These are phyloP conservation scores for Myriosclerotinia scirpicola DNA, from an alignment of 2,329 filamentous ascomycete genomes.

Conservation along the genomic window DNA sequence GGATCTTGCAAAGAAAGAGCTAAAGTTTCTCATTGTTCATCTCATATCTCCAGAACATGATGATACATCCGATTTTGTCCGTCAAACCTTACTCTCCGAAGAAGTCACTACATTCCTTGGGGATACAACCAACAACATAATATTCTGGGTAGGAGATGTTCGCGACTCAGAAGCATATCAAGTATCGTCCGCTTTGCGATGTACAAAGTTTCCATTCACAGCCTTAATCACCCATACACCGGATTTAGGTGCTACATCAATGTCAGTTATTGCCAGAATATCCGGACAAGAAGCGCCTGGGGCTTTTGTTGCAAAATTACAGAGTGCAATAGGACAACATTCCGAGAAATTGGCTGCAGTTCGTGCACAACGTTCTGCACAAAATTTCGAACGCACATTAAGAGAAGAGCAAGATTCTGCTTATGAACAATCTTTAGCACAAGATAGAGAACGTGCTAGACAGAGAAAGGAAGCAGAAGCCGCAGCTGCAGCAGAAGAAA, in stretches of 20 bases:
- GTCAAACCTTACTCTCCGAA: constrained; percentile 74
- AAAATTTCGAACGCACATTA: constrained; percentile 76
- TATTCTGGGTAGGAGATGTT: constrained; percentile 92
- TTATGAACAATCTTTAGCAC: constrained; percentile 87
- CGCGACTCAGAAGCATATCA: constrained; percentile 94
- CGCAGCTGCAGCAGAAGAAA: constrained; percentile 66
- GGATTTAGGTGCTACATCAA: constrained; percentile 76
- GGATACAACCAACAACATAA: constrained; percentile 72
- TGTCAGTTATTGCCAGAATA: constrained; percentile 84
- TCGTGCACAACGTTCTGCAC: constrained; percentile 73
- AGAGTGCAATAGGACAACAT: constrained; percentile 71
- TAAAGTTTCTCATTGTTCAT: constrained; percentile 88
- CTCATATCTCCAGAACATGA: constrained; percentile 93
- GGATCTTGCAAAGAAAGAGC: constrained; percentile 83
- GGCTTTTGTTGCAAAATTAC: constrained; percentile 75
- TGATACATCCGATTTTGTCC: constrained; percentile 78
- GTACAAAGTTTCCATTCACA: constrained; percentile 90
- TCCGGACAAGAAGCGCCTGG: constrained; percentile 68
- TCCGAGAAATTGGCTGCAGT: constrained; percentile 72
- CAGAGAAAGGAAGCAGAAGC: constrained; percentile 74
- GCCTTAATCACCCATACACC: constrained; percentile 86
- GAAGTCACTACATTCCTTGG: constrained; percentile 74
- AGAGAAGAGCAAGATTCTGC: constrained; percentile 89
- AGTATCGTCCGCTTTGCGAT: constrained; percentile 80
- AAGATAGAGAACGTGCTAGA: constrained; percentile 80